phyloP scores from a whole-genome alignment of 2,329 filamentous ascomycete genomes.

The Botrytis paeoniae region DNA sequence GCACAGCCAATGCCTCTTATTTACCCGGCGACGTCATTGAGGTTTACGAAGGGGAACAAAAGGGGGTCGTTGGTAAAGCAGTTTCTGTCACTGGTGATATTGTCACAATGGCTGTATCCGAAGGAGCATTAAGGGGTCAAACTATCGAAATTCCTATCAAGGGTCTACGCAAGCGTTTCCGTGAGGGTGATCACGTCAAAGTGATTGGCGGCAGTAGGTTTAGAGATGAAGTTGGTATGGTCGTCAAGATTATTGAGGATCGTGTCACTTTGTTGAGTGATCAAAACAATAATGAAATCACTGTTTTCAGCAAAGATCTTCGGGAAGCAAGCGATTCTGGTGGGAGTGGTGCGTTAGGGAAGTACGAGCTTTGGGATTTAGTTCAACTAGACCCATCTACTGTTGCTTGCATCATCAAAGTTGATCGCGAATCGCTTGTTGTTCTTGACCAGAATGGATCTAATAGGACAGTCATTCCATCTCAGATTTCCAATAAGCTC shows the following conservation, averaged over 20 bases:
- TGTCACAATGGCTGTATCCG: slow-evolving; percentile 79
- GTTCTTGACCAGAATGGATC: slow-evolving; percentile 90
- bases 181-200: slow-evolving; percentile 94
- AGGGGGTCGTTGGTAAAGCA: slow-evolving; percentile 81
- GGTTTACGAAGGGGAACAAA: slow-evolving; percentile 93
- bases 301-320: slow-evolving; percentile 95
- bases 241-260: slow-evolving; percentile 89
- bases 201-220: slow-evolving; percentile 95
- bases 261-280: slow-evolving; percentile 91
- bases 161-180: slow-evolving; percentile 88
- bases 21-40: slow-evolving; percentile 94
- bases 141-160: slow-evolving; percentile 90
- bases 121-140: slow-evolving; percentile 78
- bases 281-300: slow-evolving; percentile 89
- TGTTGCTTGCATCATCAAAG: slow-evolving; percentile 89
- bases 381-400: slow-evolving; percentile 92
- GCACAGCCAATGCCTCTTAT: slow-evolving; percentile 77
- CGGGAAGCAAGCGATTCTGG: slow-evolving; percentile 90
- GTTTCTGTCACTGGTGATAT: slow-evolving; percentile 88
- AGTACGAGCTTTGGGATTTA: slow-evolving; percentile 88
- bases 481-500: slow-evolving; percentile 87
- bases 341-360: slow-evolving; percentile 77
- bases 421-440: slow-evolving; percentile 87
- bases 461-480: slow-evolving; percentile 77
- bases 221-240: slow-evolving; percentile 93